A percentile compares a stretch with the other conserved stretches of the same genome.
phyloP scores from a whole-genome alignment of 1,139 yeast genomes.

The Hansenula lynferdii region DNA sequence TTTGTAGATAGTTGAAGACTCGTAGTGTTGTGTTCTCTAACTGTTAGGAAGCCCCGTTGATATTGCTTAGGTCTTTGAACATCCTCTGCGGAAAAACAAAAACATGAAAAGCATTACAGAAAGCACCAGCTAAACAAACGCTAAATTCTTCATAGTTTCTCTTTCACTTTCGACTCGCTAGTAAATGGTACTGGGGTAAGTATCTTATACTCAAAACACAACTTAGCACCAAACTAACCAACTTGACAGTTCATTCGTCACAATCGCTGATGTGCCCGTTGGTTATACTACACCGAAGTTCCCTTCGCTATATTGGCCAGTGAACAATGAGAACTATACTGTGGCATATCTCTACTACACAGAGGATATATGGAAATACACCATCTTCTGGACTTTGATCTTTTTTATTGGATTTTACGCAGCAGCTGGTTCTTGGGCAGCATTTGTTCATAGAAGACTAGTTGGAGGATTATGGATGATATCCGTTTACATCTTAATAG shows the following conservation, averaged over 20 bases:
- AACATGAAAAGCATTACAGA: no score
- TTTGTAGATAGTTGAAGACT: no score
- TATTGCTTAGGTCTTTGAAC: no score
- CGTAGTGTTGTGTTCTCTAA: no score
- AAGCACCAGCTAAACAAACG: no score
- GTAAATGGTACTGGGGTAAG: conserved; percentile 1
- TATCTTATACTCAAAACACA: not conserved
- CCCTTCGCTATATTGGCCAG: conserved; percentile 80
- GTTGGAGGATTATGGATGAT: conserved; percentile 39
- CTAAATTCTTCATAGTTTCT: no score
- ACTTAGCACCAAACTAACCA: not conserved
- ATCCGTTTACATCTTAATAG: conserved; percentile 42
- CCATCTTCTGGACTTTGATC: conserved; percentile 76
- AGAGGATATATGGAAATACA: conserved; percentile 79
- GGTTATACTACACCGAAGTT: conserved; percentile 78
- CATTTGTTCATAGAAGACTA: conserved; percentile 40
- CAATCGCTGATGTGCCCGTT: conserved; percentile 53
- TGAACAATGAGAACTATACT: conserved; percentile 36
- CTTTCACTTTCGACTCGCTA: no score
- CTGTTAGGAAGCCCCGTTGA: no score
- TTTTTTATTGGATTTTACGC: conserved; percentile 59
- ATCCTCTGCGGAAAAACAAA: no score
- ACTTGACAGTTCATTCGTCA: conserved; percentile 27
- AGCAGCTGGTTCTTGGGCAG: conserved; percentile 63
- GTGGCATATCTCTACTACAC: conserved; percentile 62